These are phyloP conservation scores for Brassica juncea DNA, from an alignment of 345 rosid species.

Conservation along the genomic window DNA sequence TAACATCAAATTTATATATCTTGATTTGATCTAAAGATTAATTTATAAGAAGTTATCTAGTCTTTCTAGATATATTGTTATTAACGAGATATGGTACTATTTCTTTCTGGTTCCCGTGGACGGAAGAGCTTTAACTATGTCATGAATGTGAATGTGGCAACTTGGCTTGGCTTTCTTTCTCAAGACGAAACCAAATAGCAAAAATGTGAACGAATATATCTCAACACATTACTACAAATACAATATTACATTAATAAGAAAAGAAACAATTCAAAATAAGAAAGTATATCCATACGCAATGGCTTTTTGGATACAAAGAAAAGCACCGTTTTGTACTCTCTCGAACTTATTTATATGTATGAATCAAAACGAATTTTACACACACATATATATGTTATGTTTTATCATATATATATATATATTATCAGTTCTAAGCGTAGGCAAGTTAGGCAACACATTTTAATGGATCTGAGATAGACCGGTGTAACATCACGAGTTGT, in stretches of 20 bases:
- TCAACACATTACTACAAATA: not conserved
- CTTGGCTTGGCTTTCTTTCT: slow-evolving; percentile 31
- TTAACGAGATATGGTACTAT: not conserved
- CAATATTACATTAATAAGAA: slow-evolving; percentile 11
- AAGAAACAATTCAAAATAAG: not conserved
- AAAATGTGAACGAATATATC: slow-evolving; percentile 17
- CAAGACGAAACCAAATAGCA: slow-evolving; percentile 24
- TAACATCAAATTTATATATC: not conserved
- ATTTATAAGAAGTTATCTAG: not conserved
- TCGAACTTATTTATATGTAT: not conserved
- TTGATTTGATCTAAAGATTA: not conserved
- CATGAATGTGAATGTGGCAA: slow-evolving; percentile 34
- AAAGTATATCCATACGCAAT: slow-evolving; percentile 1
- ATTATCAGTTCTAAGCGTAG: not conserved
- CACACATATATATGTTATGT: not conserved
- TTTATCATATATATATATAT: not conserved
- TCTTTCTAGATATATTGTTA: not conserved
- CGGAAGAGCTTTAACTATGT: slow-evolving; percentile 24
- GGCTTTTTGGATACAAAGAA: slow-evolving; percentile 14
- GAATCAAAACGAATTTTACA: not conserved
- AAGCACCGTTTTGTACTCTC: slow-evolving; percentile 8
- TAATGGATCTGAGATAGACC: not conserved
- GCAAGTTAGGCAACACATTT: not conserved
- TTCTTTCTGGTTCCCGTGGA: slow-evolving; percentile 9
- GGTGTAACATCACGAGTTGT: no score